phyloP scores from a whole-genome alignment of 75 land plant genomes.

The Adiantum capillusveneris region DNA sequence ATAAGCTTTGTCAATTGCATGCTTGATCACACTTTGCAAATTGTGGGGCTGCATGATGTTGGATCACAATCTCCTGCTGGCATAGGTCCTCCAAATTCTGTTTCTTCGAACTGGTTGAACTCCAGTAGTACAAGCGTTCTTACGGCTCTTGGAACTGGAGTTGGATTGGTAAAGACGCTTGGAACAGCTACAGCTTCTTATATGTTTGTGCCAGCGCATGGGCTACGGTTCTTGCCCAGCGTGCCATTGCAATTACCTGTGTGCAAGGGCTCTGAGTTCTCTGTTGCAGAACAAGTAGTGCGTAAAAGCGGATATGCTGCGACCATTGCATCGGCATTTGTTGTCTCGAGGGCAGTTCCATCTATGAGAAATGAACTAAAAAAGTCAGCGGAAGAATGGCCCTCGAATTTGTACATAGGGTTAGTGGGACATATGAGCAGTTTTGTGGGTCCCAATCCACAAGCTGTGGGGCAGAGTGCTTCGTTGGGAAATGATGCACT shows the following conservation, averaged over 20 bases:
- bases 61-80: conserved; percentile 8
- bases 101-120: conserved; percentile 30
- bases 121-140: conserved; percentile 22
- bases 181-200: conserved; percentile 67
- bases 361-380: conserved; percentile 39
- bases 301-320: conserved; percentile 74
- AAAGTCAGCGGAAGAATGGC: conserved; percentile 78
- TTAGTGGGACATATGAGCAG: conserved; percentile 55
- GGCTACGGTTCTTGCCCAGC: conserved; percentile 53
- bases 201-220: conserved; percentile 76
- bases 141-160: conserved; percentile 25
- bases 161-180: conserved; percentile 68
- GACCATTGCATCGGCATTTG: conserved; percentile 85
- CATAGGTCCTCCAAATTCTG: background rate
- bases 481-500: background rate
- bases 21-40: conserved; percentile 67
- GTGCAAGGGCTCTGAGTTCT: conserved; percentile 53
- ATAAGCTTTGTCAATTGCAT: conserved; percentile 70
- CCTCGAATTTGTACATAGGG: conserved; percentile 59
- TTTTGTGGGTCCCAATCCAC: background rate
- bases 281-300: conserved; percentile 64
- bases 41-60: conserved; percentile 49
- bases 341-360: conserved; percentile 68
- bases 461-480: background rate
- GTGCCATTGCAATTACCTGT: conserved; percentile 52